A percentile compares a stretch with the other conserved stretches of the same genome.
Conservation (phyloP, 2,329 filamentous ascomycete species). For the Parascedosporium putredinis region DNA sequence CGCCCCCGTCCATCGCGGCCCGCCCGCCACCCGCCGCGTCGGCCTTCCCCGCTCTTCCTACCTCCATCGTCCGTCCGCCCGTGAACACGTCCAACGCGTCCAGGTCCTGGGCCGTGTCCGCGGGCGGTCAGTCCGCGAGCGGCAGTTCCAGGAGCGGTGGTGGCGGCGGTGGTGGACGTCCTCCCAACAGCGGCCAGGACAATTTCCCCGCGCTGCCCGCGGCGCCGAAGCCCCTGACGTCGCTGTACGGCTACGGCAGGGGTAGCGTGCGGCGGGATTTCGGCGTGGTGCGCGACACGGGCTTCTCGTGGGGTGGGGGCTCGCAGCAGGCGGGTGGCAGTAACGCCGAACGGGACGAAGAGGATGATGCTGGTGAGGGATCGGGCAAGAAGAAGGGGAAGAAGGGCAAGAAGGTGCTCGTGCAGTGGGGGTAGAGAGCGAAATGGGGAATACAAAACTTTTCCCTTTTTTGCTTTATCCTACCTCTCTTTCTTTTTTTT, state of each 20-base stretch:
- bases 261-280: slow-evolving; percentile 45
- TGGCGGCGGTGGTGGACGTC: slow-evolving; percentile 11
- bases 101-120: slow-evolving; percentile 15
- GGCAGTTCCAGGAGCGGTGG: slow-evolving; percentile 13
- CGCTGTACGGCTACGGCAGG: slow-evolving; percentile 50
- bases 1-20: slow-evolving; percentile 13
- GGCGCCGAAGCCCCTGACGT: slow-evolving; percentile 58
- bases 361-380: slow-evolving; percentile 17
- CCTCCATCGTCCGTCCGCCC: slow-evolving; percentile 9
- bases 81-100: slow-evolving; percentile 1
- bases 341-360: slow-evolving; percentile 18
- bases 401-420: slow-evolving; percentile 52
- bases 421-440: slow-evolving; percentile 44
- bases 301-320: slow-evolving; percentile 40
- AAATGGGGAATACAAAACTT: neutral
- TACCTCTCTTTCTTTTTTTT: neutral
- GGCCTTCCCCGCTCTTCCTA: slow-evolving; percentile 36
- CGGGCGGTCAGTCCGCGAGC: slow-evolving; percentile 9
- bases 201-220: slow-evolving; percentile 76
- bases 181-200: slow-evolving; percentile 35
- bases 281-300: slow-evolving; percentile 32
- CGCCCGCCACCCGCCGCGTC: slow-evolving; percentile 19
- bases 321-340: slow-evolving; percentile 15
- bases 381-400: slow-evolving; percentile 45
- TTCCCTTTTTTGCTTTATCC: neutral